These are phyloP conservation scores for Fomitopsis schrenkii DNA, from an alignment of 1,284 basidiomycete genomes.

Conservation along the genomic window DNA sequence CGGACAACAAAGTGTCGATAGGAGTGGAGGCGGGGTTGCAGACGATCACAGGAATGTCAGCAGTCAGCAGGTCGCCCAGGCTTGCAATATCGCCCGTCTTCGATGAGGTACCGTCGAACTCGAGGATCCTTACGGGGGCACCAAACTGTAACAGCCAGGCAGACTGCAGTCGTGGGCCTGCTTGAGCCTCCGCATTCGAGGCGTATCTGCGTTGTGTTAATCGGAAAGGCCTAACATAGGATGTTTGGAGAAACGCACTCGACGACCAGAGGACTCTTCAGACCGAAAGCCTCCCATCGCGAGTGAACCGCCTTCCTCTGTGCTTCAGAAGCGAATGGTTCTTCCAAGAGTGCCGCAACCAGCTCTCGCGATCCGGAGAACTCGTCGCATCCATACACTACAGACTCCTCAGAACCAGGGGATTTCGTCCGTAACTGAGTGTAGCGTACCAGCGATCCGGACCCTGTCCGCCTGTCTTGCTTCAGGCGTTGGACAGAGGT, in stretches of 20 bases:
- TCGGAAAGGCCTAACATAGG: not conserved
- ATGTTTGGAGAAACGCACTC: slow-evolving; percentile 27
- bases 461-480: slow-evolving; percentile 13
- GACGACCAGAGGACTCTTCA: slow-evolving; percentile 28
- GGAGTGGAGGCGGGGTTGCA: slow-evolving; percentile 53
- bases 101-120: slow-evolving; percentile 30
- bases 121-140: slow-evolving; percentile 43
- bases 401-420: not conserved
- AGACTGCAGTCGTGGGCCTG: slow-evolving; percentile 33
- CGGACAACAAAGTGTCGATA: slow-evolving; percentile 32
- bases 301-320: slow-evolving; percentile 36
- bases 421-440: not conserved
- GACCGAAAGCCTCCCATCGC: slow-evolving; percentile 36
- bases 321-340: slow-evolving; percentile 54
- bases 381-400: slow-evolving; percentile 55
- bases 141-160: slow-evolving; percentile 51
- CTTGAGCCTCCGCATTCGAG: slow-evolving; percentile 8
- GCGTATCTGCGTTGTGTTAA: slow-evolving; percentile 15
- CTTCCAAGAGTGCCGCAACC: slow-evolving; percentile 64
- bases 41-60: slow-evolving; percentile 57
- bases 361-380: slow-evolving; percentile 48
- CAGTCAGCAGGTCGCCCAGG: slow-evolving; percentile 33
- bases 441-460: slow-evolving; percentile 46
- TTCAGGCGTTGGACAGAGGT: slow-evolving; percentile 26
- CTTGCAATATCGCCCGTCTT: slow-evolving; percentile 15